These are phyloP conservation scores for Suhomyces pyralidae DNA, from an alignment of 805 yeast species.

Conservation along the genomic window DNA sequence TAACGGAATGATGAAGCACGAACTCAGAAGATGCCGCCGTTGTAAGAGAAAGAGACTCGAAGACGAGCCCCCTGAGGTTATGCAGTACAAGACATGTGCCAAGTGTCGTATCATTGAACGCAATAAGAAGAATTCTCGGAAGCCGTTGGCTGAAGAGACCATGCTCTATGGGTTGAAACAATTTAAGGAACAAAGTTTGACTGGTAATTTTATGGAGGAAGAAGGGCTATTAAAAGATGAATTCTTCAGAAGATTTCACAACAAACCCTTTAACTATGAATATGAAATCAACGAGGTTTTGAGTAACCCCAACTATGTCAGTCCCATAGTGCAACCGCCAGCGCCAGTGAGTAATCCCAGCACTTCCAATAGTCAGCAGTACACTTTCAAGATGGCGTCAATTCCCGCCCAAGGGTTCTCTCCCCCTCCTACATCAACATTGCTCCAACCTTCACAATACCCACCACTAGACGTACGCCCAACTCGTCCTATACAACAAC, in stretches of 20 bases:
- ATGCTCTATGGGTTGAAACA: constrained; percentile 46
- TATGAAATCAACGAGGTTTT: constrained; percentile 11
- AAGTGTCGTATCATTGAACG: constrained; percentile 57
- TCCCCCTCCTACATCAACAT: not conserved
- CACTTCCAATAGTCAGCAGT: constrained; percentile 8
- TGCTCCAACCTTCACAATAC: not conserved
- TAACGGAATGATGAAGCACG: constrained; percentile 13
- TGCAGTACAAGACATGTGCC: constrained; percentile 56
- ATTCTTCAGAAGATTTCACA: constrained; percentile 15
- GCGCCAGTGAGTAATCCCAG: constrained; percentile 14
- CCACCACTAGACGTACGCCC: not conserved
- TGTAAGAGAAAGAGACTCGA: constrained; percentile 55
- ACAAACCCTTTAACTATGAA: constrained; percentile 14
- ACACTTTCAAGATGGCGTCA: constrained; percentile 7
- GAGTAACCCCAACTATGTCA: constrained; percentile 9
- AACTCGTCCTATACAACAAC: constrained; percentile 3
- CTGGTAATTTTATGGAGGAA: constrained; percentile 32
- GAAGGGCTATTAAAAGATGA: constrained; percentile 24
- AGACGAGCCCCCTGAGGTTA: constrained; percentile 55
- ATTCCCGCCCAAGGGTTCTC: constrained; percentile 5
- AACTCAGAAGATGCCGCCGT: constrained; percentile 48
- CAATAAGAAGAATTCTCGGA: constrained; percentile 39
- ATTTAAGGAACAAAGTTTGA: constrained; percentile 35
- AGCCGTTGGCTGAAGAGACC: constrained; percentile 46
- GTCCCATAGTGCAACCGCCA: constrained; percentile 6